These are phyloP conservation scores for Fusarium sp. DNA, from an alignment of 2,329 filamentous ascomycete species.

Conservation along the genomic window DNA sequence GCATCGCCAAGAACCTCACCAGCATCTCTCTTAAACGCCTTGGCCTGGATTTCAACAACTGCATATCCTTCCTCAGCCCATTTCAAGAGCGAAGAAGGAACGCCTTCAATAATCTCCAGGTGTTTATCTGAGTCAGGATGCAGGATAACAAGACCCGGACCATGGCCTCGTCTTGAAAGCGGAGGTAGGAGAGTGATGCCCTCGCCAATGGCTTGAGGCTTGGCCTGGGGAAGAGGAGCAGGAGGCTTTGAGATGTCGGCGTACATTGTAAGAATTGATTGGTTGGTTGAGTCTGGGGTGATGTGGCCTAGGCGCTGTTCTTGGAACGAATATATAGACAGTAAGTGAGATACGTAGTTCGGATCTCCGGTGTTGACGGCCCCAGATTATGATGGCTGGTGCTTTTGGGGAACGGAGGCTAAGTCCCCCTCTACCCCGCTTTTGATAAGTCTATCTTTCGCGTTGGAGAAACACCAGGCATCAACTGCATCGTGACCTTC, in stretches of 20 bases:
- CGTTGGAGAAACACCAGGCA: background rate
- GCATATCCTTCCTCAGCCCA: conserved; percentile 80
- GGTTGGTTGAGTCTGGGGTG: background rate
- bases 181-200: conserved; percentile 50
- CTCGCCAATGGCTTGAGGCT: conserved; percentile 28
- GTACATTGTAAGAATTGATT: conserved; percentile 34
- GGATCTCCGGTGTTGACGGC: background rate
- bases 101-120: conserved; percentile 46
- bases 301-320: background rate
- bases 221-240: conserved; percentile 42
- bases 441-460: background rate
- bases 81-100: conserved; percentile 70
- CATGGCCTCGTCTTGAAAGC: conserved; percentile 54
- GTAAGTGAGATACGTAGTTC: background rate
- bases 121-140: conserved; percentile 14
- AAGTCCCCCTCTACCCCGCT: background rate
- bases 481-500: background rate
- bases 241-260: conserved; percentile 48
- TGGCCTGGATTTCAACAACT: conserved; percentile 65
- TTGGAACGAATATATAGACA: conserved; percentile 9
- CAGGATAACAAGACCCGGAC: conserved; percentile 55
- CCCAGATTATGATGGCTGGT: background rate
- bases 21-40: conserved; percentile 14
- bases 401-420: background rate
- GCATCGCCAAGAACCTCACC: conserved; percentile 33